Percentiles rank a stretch among this genome's conserved stretches.
Conservation (phyloP, 2,329 filamentous ascomycete genomes). For the Fusarium sp. region DNA sequence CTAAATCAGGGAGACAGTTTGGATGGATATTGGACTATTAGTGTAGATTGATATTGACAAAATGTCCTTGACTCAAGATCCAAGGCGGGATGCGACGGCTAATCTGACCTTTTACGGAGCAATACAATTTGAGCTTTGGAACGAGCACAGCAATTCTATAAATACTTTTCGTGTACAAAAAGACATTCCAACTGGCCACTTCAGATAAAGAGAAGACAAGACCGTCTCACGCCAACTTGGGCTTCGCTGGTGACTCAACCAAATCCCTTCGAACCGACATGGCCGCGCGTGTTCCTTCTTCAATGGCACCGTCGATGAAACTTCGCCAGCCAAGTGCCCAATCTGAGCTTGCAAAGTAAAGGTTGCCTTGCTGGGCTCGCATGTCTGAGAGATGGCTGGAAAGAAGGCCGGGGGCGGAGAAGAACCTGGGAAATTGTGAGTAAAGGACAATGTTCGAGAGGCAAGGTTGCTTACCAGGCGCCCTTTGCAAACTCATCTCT, state of each 20-base stretch:
- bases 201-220: not conserved
- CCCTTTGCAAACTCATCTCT: conserved; percentile 61
- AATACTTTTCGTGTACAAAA: not conserved
- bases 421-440: conserved; percentile 46
- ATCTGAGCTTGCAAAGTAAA: conserved; percentile 61
- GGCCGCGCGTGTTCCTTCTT: conserved; percentile 54
- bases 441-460: rapidly evolving
- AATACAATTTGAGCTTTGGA: not conserved
- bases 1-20: not conserved
- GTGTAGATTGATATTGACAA: not conserved
- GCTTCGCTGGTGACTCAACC: not conserved
- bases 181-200: not conserved
- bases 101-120: not conserved
- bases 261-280: conserved; percentile 7
- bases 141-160: not conserved
- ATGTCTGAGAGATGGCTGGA: conserved; percentile 55
- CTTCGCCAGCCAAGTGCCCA: conserved; percentile 63
- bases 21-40: not conserved
- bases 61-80: not conserved
- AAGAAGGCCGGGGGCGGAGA: conserved; percentile 53
- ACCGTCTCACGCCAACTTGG: not conserved
- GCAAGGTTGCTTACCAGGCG: conserved; percentile 47
- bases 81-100: not conserved
- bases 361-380: conserved; percentile 55
- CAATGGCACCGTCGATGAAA: conserved; percentile 64